A percentile compares a stretch with the other conserved stretches of the same genome.
phyloP scores from a whole-genome alignment of 345 rosid species.

The Eucalyptus fibrosa region DNA sequence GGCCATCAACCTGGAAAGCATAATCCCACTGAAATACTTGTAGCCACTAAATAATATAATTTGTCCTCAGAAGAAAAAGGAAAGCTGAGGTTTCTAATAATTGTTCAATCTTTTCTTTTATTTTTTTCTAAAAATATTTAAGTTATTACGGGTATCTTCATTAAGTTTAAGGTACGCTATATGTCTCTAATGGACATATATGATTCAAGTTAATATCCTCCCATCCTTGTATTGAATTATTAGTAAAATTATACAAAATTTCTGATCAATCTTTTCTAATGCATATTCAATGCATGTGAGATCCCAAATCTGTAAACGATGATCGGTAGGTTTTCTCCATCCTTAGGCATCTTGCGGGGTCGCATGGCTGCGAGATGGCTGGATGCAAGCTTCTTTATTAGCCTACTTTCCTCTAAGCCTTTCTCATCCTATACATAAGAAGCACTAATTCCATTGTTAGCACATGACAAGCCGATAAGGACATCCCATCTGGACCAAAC shows the following conservation, averaged over 20 bases:
- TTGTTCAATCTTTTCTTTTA: neutral
- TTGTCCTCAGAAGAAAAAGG: neutral
- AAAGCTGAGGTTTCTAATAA: neutral
- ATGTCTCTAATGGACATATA: too few species aligned
- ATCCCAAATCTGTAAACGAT: neutral
- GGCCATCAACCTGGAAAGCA: neutral
- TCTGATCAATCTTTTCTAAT: neutral
- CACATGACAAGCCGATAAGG: neutral
- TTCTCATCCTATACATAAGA: neutral
- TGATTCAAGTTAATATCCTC: neutral
- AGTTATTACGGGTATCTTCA: too few species aligned
- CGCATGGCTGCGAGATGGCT: neutral
- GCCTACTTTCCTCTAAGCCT: neutral
- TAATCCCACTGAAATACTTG: neutral
- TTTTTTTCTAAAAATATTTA: neutral
- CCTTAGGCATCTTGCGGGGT: neutral
- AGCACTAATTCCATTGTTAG: neutral
- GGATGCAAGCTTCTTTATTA: neutral
- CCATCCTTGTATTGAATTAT: neutral
- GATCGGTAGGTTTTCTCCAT: neutral
- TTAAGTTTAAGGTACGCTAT: neutral
- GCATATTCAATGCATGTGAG: neutral
- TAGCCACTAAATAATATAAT: too few species aligned
- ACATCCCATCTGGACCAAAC: neutral
- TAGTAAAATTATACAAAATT: neutral